A percentile compares a stretch with the other conserved stretches of the same genome.
Evolutionary conservation across 2,329 filamentous ascomycete genomes (phyloP).

Genomic region (Proliferodiscus dingleyae): DNA sequence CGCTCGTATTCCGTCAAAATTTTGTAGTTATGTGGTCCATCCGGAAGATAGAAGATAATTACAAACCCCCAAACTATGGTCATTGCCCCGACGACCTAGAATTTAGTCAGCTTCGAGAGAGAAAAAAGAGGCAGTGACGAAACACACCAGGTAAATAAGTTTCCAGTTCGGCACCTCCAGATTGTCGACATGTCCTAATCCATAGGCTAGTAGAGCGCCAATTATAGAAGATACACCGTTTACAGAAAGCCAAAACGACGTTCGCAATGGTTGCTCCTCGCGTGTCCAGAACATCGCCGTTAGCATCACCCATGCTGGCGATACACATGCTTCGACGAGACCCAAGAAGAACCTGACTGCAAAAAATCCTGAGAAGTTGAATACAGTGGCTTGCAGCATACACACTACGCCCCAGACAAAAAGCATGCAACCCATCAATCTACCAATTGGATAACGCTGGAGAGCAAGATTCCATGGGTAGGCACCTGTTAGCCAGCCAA

Average conservation of each 20-base stretch:
- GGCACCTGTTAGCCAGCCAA: conserved; percentile 38
- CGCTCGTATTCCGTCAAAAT: conserved; percentile 58
- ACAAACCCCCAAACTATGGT: conserved; percentile 46
- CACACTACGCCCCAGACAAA: conserved; percentile 36
- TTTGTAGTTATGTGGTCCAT: conserved; percentile 61
- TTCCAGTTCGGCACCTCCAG: conserved; percentile 56
- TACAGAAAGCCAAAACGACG: conserved; percentile 59
- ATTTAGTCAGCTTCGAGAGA: conserved; percentile 54
- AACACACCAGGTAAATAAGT: conserved; percentile 57
- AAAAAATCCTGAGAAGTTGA: conserved; percentile 56
- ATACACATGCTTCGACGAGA: conserved; percentile 56
- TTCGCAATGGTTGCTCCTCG: conserved; percentile 55
- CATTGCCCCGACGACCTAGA: conserved; percentile 51
- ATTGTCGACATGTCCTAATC: conserved; percentile 54
- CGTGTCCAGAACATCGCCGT: conserved; percentile 59
- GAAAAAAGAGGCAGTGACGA: conserved; percentile 8
- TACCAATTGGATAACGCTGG: conserved; percentile 39
- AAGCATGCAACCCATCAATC: conserved; percentile 40
- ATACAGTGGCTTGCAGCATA: conserved; percentile 15
- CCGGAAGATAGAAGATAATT: conserved; percentile 52
- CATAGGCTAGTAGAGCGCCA: conserved; percentile 59
- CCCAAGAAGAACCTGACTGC: conserved; percentile 58
- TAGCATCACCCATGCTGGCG: conserved; percentile 60
- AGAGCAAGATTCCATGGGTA: conserved; percentile 38
- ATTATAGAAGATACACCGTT: conserved; percentile 50